Evolutionary conservation across 352 stramenopile genomes (phyloP), one percentile per base, ranked within the genome.

Genomic region (Thalassiosira exigua): DNA sequence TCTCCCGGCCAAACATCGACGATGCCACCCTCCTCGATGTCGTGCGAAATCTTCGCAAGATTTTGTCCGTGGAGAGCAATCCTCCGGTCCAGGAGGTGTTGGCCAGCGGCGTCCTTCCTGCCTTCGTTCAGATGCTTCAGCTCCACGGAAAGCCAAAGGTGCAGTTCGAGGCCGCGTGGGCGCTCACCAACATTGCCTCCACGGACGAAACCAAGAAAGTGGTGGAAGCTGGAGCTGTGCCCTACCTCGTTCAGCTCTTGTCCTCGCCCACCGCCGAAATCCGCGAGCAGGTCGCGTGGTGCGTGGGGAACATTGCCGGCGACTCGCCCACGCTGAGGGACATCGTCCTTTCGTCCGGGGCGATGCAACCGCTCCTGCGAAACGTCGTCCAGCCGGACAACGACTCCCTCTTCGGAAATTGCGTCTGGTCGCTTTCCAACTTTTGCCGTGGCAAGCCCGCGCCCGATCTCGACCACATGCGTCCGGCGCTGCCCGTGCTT

Each of bases 131-230:
- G 56, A 98, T 98, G 77, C 84, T 99, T 53, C 86, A 95, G 68
- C 84, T 90, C 44, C 84, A 95, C 42, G 91, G 96, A 72, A 95
- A 96, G 90, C 90, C 36, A 1, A 85, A 95, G 69, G 90, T 98
- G 9, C 95, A 98, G 82, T 99, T 99, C 71, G 97, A 99, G 79
- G 95, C 97, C n/a, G 95, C 96, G 17, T 99, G 97, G 97, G 95
- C 96, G 39, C 86, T 99, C 7, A 99, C 97, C 17, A 99, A 99
- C 84, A 98, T 99, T 79, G 96, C 96, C 22, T 44, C 36, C 7
- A 7, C 7, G 36, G 98, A 95, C 17, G 94, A 87, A 84, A 90
- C 78, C 11, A 46, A 82, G 74, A 99, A 96, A 0, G 95, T 99
- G 24, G 97, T 98, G 22, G 91, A 98, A 12, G 83, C 88, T 54